Evolutionary conservation across 2,329 filamentous ascomycete genomes (phyloP).

Genomic region (Epichloe uncinata): DNA sequence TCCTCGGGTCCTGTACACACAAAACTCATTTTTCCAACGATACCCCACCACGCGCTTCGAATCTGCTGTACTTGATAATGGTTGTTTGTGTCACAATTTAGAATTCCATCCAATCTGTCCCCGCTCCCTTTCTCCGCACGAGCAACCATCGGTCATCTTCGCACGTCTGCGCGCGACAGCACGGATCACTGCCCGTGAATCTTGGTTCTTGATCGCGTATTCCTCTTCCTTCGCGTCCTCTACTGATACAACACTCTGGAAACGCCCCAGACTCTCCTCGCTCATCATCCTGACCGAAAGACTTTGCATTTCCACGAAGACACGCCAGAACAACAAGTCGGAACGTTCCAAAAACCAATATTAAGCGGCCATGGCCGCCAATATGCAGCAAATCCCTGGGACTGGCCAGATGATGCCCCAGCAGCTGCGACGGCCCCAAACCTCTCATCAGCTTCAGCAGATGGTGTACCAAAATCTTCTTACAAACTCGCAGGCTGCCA

Average conservation of each 20-base stretch:
- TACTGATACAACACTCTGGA: neutral
- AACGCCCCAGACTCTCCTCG: neutral
- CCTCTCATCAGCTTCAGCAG: slow-evolving; percentile 20
- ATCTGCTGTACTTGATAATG: neutral
- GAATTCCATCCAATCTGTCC: neutral
- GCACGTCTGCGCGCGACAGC: neutral
- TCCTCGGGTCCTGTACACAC: neutral
- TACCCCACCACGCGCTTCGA: neutral
- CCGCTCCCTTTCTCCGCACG: neutral
- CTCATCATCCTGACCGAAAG: neutral
- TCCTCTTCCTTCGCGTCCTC: neutral
- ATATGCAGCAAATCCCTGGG: slow-evolving; percentile 43
- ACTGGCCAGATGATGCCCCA: slow-evolving; percentile 33
- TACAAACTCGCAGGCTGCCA: slow-evolving; percentile 19
- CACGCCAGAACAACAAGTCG: neutral
- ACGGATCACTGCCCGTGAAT: neutral
- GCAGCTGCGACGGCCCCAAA: slow-evolving; percentile 22
- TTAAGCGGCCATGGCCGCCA: slow-evolving; percentile 43
- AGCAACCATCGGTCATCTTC: neutral
- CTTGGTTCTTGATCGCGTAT: neutral
- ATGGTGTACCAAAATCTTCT: slow-evolving; percentile 28
- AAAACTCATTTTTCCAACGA: neutral
- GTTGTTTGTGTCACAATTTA: neutral
- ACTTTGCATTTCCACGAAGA: neutral
- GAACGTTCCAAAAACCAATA: neutral